Conservation (phyloP, 176 grass and related monocot species). For the Alopecurus myosuroides region DNA sequence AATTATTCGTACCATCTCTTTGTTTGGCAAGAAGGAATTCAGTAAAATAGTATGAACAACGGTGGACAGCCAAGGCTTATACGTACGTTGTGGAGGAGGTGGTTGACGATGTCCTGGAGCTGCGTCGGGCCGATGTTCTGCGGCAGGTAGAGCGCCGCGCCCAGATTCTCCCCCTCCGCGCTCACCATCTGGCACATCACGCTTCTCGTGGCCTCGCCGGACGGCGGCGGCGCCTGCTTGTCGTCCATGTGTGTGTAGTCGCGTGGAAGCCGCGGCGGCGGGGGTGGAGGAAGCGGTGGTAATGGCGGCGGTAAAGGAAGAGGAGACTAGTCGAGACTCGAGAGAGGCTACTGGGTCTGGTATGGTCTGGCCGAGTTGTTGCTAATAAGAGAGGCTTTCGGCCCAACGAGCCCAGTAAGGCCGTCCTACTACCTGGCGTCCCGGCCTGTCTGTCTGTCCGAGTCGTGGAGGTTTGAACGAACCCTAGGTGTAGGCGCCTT, state of each 20-base stretch:
- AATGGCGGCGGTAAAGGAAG: neutral
- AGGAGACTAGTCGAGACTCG: no score
- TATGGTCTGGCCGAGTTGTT: neutral
- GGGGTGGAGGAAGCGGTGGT: neutral
- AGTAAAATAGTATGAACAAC: no score
- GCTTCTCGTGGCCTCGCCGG: slow-evolving; percentile 15
- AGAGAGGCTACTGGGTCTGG: no score
- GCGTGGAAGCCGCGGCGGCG: neutral
- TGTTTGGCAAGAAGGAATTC: no score
- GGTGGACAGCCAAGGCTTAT: no score
- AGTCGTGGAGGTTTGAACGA: neutral
- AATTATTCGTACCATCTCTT: no score
- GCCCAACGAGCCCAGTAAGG: neutral
- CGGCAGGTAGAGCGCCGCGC: slow-evolving; percentile 74
- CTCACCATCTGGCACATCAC: slow-evolving; percentile 82
- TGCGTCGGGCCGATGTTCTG: slow-evolving; percentile 74
- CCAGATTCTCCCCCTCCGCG: slow-evolving; percentile 71
- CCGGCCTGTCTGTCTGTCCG: no score
- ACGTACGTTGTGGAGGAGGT: slow-evolving; percentile 74
- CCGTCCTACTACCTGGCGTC: no score
- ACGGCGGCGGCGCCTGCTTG: neutral
- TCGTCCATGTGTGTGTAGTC: slow-evolving; percentile 14
- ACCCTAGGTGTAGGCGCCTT: neutral
- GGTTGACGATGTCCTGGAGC: slow-evolving; percentile 94
- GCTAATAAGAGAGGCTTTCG: neutral